Percentiles rank a stretch among this genome's conserved stretches.
Evolutionary conservation across 352 stramenopile genomes (phyloP).

Genomic region (Saprolegnia parasitica): DNA sequence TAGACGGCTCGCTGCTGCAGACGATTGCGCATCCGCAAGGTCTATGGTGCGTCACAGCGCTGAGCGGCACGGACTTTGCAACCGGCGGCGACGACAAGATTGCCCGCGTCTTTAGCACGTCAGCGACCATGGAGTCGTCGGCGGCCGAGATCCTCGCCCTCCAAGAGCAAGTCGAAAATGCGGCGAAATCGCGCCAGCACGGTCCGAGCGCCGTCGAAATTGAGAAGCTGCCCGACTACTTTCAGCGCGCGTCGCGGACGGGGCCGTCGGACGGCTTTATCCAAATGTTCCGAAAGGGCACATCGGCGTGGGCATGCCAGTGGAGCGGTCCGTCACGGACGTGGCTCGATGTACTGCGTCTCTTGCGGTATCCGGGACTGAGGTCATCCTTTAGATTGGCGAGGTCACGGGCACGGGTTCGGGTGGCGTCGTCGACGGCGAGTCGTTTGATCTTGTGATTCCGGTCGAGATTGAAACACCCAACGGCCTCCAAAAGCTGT

Average conservation of each 20-base stretch:
- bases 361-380: neutral
- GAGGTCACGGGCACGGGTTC: constrained; percentile 84
- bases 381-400: constrained; percentile 47
- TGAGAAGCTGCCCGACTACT: constrained; percentile 91
- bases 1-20: constrained; percentile 56
- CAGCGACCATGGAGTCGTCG: constrained; percentile 60
- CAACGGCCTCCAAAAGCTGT: constrained; percentile 83
- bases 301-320: constrained; percentile 92
- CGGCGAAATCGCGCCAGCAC: constrained; percentile 47
- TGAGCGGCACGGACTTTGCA: constrained; percentile 86
- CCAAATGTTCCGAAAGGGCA: constrained; percentile 93
- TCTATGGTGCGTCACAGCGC: constrained; percentile 75
- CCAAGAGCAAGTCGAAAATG: constrained; percentile 59
- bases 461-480: constrained; percentile 95
- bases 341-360: constrained; percentile 91
- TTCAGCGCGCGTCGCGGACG: constrained; percentile 62
- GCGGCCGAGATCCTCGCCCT: constrained; percentile 50
- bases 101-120: constrained; percentile 87
- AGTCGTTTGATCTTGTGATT: constrained; percentile 94
- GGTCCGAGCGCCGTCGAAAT: constrained; percentile 92
- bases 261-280: constrained; percentile 92
- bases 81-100: constrained; percentile 93
- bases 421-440: constrained; percentile 86
- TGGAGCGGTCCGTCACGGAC: constrained; percentile 88
- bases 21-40: constrained; percentile 79